Conservation (phyloP, 2,329 filamentous ascomycete genomes). For the Hypoxylon sp. region DNA sequence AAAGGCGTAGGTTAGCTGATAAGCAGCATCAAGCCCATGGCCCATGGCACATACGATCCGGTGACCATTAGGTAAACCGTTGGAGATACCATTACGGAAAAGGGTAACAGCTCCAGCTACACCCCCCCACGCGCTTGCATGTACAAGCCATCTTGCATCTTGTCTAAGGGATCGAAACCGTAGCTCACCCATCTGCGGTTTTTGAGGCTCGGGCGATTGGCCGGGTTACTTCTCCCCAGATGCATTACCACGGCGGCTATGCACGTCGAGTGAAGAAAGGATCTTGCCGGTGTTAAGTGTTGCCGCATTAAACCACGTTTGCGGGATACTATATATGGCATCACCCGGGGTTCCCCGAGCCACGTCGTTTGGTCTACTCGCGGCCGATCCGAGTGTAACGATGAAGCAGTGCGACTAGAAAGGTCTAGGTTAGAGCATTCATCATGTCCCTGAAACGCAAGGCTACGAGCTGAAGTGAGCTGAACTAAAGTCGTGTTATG, state of each 20-base stretch:
- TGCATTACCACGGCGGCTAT: slow-evolving; percentile 37
- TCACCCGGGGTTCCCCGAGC: slow-evolving; percentile 22
- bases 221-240: slow-evolving; percentile 16
- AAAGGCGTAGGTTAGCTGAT: slow-evolving; percentile 25
- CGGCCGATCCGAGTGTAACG: not conserved
- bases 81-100: slow-evolving; percentile 17
- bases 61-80: slow-evolving; percentile 37
- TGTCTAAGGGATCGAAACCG: slow-evolving; percentile 29
- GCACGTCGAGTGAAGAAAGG: slow-evolving; percentile 14
- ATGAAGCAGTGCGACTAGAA: slow-evolving; percentile 2
- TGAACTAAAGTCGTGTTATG: slow-evolving; percentile 8
- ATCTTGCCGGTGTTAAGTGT: not conserved
- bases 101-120: not conserved
- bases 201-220: slow-evolving; percentile 33
- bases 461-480: slow-evolving; percentile 32
- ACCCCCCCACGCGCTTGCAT: slow-evolving; percentile 28
- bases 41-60: slow-evolving; percentile 21
- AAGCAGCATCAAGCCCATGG: slow-evolving; percentile 30
- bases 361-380: slow-evolving; percentile 1
- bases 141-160: slow-evolving; percentile 20
- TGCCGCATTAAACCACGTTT: slow-evolving; percentile 11
- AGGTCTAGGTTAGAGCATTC: not conserved
- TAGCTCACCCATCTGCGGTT: slow-evolving; percentile 9
- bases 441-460: slow-evolving; percentile 10
- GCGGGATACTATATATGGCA: slow-evolving; percentile 6